Evolutionary conservation across 768 basidiomycete genomes (phyloP), one percentile per base, ranked within the genome.

Genomic region (Amanita exitialis): DNA sequence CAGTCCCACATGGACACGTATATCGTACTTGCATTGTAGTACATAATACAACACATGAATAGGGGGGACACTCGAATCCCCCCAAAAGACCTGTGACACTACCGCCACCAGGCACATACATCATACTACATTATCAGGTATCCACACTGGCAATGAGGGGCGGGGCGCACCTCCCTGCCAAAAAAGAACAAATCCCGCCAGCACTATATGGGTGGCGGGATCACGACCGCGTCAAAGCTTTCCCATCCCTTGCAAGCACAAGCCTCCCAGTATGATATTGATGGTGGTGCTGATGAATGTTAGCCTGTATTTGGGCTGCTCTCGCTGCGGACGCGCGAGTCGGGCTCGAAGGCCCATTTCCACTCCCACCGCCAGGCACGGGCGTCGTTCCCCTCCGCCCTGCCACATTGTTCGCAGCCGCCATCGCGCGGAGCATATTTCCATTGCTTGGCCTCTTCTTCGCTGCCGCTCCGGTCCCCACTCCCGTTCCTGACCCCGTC

Each of bases 341-440:
- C 12, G 50, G 50, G 21, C 50, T 51, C 16, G 50, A 44, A 21
- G 43, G 50, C 10, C 30, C n/a, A n/a, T n/a, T n/a, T n/a, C n/a
- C n/a, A n/a, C n/a, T n/a, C n/a, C n/a, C n/a, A 12, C 37, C 48
- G 8, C 23, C 27, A n/a, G 23, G 21, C 23, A 27, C n/a, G 18
- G 50, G 50, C 25, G 50, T 51, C 32, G 50, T 51, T 21, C 50
- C 42, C 16, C 43, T 28, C 30, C 50, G 42, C 30, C 42, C 50
- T 21, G 42, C 50, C 18, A 41, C 75, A 18, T 69, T 71, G 57
- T 77, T 83, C 2, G 75, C 76, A 18, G 77, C 78, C 4, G 85
- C 85, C 12, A 83, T 73, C 2, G 74, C 80, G 15, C 85, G 66
- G 49, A 87, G 61, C 21, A 77, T 57, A 44, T 79, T 73, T 0